A percentile compares a stretch with the other conserved stretches of the same genome.
phyloP scores from a whole-genome alignment of 805 yeast species.

The Teunomyces lycoperdinae region DNA sequence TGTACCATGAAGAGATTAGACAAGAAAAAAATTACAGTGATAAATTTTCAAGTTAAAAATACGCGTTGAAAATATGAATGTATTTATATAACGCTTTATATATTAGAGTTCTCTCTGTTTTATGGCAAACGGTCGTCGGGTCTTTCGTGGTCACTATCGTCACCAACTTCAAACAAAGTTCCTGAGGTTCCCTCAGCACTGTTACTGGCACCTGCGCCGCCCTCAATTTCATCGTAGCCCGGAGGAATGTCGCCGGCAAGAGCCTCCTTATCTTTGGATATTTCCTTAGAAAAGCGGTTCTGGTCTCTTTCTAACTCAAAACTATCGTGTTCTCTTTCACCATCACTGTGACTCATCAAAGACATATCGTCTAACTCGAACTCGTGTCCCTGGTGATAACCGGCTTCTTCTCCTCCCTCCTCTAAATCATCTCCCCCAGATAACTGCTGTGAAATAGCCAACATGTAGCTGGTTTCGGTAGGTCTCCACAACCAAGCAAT shows the following conservation, averaged over 20 bases:
- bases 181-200: conserved; percentile 18
- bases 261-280: conserved; percentile 4
- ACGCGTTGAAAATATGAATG: too few species aligned
- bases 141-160: conserved; percentile 14
- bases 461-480: conserved; percentile 88
- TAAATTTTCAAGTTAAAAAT: too few species aligned
- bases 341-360: conserved; percentile 48
- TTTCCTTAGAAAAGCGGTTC: conserved; percentile 5
- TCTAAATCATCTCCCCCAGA: conserved; percentile 51
- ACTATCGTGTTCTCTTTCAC: conserved; percentile 33
- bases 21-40: too few species aligned
- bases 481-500: conserved; percentile 97
- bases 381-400: conserved; percentile 39
- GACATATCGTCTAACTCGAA: conserved; percentile 60
- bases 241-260: conserved; percentile 26
- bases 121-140: conserved; percentile 10
- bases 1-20: neutral
- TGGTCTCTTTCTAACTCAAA: conserved; percentile 33
- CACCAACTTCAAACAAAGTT: conserved; percentile 43
- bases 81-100: neutral
- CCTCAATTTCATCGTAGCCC: conserved; percentile 20
- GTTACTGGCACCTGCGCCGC: neutral
- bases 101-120: neutral
- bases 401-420: conserved; percentile 45
- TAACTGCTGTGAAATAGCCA: conserved; percentile 90